phyloP scores from a whole-genome alignment of 163 green algal genomes.

The Prototheca cutis region DNA sequence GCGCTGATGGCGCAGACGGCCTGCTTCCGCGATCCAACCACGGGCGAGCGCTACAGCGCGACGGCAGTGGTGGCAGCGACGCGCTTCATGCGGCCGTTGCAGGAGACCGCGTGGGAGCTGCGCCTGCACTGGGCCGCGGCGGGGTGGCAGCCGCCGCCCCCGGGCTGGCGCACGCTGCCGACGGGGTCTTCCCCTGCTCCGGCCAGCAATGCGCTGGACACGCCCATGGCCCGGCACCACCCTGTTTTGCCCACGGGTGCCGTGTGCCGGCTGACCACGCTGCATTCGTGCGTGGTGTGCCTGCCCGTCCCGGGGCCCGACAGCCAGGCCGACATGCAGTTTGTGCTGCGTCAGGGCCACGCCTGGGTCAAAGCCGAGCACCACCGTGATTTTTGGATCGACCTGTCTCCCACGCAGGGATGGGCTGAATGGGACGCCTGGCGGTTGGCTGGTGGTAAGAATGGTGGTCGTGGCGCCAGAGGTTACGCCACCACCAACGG shows the following conservation, averaged over 20 bases:
- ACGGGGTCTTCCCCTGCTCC: not conserved
- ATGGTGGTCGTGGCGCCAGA: too few relatives aligned
- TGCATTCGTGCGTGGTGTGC: not conserved
- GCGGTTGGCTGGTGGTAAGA: not conserved
- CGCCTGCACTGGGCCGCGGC: not conserved
- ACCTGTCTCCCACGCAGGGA: not conserved
- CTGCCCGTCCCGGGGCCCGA: not conserved
- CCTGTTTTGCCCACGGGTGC: not conserved
- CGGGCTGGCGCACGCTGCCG: not conserved
- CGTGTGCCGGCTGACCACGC: not conserved
- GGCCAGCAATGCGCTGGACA: not conserved
- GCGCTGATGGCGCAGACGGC: not conserved
- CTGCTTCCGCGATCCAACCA: not conserved
- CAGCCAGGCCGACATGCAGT: not conserved
- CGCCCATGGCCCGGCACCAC: not conserved
- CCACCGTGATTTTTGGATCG: not conserved
- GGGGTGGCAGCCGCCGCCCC: slow-evolving; percentile 1
- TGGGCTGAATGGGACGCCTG: not conserved
- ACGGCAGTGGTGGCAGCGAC: not conserved
- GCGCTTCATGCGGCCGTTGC: not conserved
- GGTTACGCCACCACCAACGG: too few relatives aligned
- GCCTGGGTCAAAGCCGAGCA: not conserved
- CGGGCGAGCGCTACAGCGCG: not conserved
- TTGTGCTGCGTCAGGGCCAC: not conserved
- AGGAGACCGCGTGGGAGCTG: not conserved